phyloP scores from a whole-genome alignment of 352 stramenopile species.

The Globisporangium barbulae region DNA sequence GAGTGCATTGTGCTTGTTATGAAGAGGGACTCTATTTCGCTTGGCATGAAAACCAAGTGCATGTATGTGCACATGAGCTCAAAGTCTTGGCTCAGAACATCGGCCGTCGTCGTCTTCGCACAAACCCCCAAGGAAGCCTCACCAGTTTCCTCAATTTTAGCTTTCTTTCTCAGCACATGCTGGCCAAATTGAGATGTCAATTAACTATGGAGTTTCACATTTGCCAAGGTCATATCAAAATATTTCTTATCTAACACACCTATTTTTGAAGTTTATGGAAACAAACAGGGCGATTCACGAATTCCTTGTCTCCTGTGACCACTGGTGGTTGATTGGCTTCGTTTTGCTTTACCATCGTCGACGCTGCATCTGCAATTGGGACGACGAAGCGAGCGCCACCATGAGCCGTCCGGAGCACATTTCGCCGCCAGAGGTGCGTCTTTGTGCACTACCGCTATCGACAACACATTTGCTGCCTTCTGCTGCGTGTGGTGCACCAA shows the following conservation, averaged over 20 bases:
- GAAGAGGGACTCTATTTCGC: not conserved
- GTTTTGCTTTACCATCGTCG: conserved; percentile 19
- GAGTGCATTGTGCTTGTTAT: not conserved
- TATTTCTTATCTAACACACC: no score
- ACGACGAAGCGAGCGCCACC: conserved; percentile 7
- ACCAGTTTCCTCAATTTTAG: no score
- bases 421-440: conserved; percentile 71
- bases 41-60: not conserved
- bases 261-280: not conserved
- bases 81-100: no score
- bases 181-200: no score
- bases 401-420: conserved; percentile 89
- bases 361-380: conserved; percentile 1
- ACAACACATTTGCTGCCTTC: not conserved
- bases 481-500: not conserved
- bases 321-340: conserved; percentile 20
- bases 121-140: no score
- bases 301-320: not conserved
- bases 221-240: no score
- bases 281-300: not conserved
- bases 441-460: not conserved
- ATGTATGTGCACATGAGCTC: not conserved
- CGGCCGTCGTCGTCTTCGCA: no score
- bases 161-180: no score
- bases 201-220: no score